A percentile compares a stretch with the other conserved stretches of the same genome.
Evolutionary conservation across 345 rosid genomes (phyloP).

Genomic region (Syzygium oleosum): DNA sequence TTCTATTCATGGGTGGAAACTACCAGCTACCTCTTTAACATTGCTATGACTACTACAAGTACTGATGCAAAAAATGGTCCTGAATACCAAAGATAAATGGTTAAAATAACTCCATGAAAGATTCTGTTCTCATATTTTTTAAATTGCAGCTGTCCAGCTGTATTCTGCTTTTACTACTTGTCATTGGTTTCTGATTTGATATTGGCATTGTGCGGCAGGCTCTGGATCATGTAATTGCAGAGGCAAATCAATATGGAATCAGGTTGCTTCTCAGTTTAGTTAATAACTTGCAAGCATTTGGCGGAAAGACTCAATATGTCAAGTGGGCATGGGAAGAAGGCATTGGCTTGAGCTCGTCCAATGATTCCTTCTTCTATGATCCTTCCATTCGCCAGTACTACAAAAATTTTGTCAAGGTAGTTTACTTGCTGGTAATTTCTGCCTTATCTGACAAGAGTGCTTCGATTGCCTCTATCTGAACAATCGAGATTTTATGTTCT

Average conservation of each 20-base stretch:
- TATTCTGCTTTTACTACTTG: not conserved
- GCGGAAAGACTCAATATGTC: conserved; percentile 93
- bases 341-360: conserved; percentile 79
- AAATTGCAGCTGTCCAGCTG: not conserved
- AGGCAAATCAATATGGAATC: conserved; percentile 61
- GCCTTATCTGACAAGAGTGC: not conserved
- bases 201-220: conserved; percentile 43
- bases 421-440: not conserved
- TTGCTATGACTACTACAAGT: not conserved
- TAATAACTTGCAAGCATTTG: conserved; percentile 80
- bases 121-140: not conserved
- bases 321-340: conserved; percentile 99
- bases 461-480: not conserved
- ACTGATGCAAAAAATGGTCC: not conserved
- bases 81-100: not conserved
- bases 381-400: conserved; percentile 84
- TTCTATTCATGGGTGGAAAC: not conserved
- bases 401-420: conserved; percentile 68
- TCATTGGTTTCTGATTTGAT: not conserved
- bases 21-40: not conserved
- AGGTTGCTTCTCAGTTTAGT: conserved; percentile 83
- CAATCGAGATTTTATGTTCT: not conserved
- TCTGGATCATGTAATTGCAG: conserved; percentile 85
- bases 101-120: not conserved
- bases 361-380: conserved; percentile 95